Percentiles rank a stretch among this genome's conserved stretches.
These are phyloP conservation scores for Trichodelitschia bisporula DNA, from an alignment of 495 filamentous ascomycete species.

Conservation along the genomic window DNA sequence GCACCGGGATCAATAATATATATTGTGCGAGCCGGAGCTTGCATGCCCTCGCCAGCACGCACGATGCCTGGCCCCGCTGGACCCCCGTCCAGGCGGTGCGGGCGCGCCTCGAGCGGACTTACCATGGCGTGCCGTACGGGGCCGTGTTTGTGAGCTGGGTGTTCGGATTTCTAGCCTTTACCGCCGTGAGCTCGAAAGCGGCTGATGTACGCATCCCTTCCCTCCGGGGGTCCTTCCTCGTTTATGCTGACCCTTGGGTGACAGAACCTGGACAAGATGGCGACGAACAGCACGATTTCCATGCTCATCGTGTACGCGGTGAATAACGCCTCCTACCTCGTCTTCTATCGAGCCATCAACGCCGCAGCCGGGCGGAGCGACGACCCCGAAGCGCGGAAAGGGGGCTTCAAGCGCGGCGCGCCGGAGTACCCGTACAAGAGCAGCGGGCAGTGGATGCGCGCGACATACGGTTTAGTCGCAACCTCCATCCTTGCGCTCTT, in stretches of 20 bases:
- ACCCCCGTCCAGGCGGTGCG: neutral
- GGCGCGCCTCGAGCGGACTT: slow-evolving; percentile 2
- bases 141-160: slow-evolving; percentile 3
- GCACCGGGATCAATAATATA: slow-evolving; percentile 1
- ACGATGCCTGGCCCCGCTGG: slow-evolving; percentile 4
- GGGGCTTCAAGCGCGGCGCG: slow-evolving; percentile 1
- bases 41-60: slow-evolving; percentile 3
- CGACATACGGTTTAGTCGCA: slow-evolving; percentile 1
- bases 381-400: neutral
- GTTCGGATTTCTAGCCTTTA: slow-evolving; percentile 4
- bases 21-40: slow-evolving; percentile 3
- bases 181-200: neutral
- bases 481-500: slow-evolving; percentile 2
- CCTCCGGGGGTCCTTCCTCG: neutral
- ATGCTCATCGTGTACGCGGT: slow-evolving; percentile 3
- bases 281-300: neutral
- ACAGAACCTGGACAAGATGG: slow-evolving; percentile 3
- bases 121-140: slow-evolving; percentile 2
- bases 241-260: neutral
- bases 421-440: slow-evolving; percentile 3
- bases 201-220: neutral
- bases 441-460: slow-evolving; percentile 3
- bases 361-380: slow-evolving; percentile 2
- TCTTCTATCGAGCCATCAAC: slow-evolving; percentile 2
- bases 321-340: slow-evolving; percentile 1